Evolutionary conservation across 768 basidiomycete genomes (phyloP), one percentile per base, ranked within the genome.

Genomic region (Xanthoconium stramineum): DNA sequence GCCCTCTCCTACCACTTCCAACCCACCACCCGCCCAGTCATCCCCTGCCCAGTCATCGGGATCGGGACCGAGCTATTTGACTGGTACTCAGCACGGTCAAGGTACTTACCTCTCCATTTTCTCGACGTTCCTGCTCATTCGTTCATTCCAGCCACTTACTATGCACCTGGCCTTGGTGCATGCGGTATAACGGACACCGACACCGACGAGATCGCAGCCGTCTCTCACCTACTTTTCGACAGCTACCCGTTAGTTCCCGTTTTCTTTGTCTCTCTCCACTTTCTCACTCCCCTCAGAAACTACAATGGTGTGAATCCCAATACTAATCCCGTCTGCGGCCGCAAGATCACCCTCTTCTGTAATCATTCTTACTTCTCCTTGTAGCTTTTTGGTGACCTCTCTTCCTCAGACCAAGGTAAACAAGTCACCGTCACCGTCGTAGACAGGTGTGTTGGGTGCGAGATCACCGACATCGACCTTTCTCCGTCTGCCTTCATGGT

Each of bases 271-370:
- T 2, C 4, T n/a, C 12, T 17, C 30, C 33, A 17, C 28, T 37
- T 28, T 15, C 59, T 61, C 50, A 54, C 24, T 42, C 39, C 20
- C 39, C 39, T 52, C 14, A 36, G 17, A 8, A 44, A 89, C 11
- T 86, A 83, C 66, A 50, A 70, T 17, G 78, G 80, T 28, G 75
- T 48, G 7, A 83, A 93, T 75, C 86, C 90, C 29, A 93, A 92
- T 70, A 64, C 59, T 53, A 91, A 94, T 74, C 89, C 91, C 35
- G 68, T 93, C 52, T 93, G 91, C 67, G 73, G 73, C 61, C 77
- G 71, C 63, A 60, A 72, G 52, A 72, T 88, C 53, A 62, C 20
- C 0, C 72, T 72, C 10, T 58, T 20, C 6, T 89, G 88, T 88
- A 72, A 69, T 78, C 72, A 6, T 6, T 3, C 17, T 5, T 20